Evolutionary conservation across 768 basidiomycete genomes (phyloP).

Genomic region (Leccinellum rugosiceps): DNA sequence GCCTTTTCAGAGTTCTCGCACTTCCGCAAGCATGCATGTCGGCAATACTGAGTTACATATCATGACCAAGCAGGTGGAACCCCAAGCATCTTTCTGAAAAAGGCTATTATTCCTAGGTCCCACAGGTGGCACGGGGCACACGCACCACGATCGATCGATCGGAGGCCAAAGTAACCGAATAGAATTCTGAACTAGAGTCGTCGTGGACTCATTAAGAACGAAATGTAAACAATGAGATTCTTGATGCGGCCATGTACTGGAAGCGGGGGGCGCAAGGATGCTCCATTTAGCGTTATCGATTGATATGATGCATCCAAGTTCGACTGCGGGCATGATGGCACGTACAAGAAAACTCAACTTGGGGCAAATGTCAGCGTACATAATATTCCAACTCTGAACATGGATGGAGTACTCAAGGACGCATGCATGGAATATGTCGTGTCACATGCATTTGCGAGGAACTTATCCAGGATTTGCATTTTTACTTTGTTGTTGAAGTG

Average conservation of each 20-base stretch:
- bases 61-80: background rate
- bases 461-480: background rate
- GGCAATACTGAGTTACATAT: background rate
- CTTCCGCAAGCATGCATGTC: background rate
- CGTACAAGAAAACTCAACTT: background rate
- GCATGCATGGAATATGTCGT: background rate
- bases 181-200: background rate
- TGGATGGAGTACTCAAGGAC: too few species aligned
- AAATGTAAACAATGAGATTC: too few species aligned
- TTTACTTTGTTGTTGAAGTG: background rate
- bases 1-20: background rate
- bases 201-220: too few species aligned
- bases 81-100: background rate
- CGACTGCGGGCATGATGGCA: background rate
- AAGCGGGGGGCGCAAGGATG: background rate
- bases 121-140: background rate
- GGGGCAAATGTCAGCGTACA: background rate
- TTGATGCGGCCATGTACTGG: background rate
- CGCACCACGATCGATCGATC: background rate
- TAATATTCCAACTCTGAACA: background rate
- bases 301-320: background rate
- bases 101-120: background rate
- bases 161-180: background rate
- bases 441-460: background rate
- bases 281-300: background rate